Evolutionary conservation across 2,329 filamentous ascomycete genomes (phyloP), one percentile per base, ranked within the genome.

Genomic region (Kalmusia sp.): DNA sequence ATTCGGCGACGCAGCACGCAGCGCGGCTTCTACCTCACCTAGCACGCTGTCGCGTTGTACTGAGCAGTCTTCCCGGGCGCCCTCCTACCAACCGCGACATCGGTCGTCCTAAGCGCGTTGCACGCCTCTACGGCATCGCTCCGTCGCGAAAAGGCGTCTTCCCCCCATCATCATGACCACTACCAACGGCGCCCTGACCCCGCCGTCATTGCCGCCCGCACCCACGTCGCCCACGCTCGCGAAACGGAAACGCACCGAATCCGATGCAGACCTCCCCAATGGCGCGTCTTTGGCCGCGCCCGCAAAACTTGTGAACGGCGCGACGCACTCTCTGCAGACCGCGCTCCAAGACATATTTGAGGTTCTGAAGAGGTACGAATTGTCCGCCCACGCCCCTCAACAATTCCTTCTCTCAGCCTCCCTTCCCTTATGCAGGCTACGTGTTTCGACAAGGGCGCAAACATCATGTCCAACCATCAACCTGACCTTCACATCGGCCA

Each of bases 171-270:
- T 58, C 62, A 71, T 63, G 61, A 59, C 72, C 62, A 62, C 71
- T 59, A 60, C 67, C 61, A 74, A 74, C 68, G 71, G 70, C 61
- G 62, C 65, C 58, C 64, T 72, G 52, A 67, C 70, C 51, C 68
- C 70, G 52, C 68, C 70, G 19, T 63, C 65, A 46, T 68, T 64
- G 37, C 63, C 67, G 21, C 61, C 64, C 24, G 60, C 51, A 15
- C 43, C 68, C 51, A 33, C 61, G 34, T 73, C 70, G 51, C 70
- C 69, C 6, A 63, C 68, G 14, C 34, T 61, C 34, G 67, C 72
- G 54, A 81, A 81, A 64, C 77, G 79, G 39, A 81, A 81, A 69
- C 78, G 77, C 52, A 73, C 72, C 33, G 68, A 72, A 30, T 71
- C 69, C 43, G 62, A 64, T 40, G 55, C 65, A 30, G 58, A 63